Conservation (phyloP, 2,329 filamentous ascomycete genomes). For the Pseudopyricularia javanii region DNA sequence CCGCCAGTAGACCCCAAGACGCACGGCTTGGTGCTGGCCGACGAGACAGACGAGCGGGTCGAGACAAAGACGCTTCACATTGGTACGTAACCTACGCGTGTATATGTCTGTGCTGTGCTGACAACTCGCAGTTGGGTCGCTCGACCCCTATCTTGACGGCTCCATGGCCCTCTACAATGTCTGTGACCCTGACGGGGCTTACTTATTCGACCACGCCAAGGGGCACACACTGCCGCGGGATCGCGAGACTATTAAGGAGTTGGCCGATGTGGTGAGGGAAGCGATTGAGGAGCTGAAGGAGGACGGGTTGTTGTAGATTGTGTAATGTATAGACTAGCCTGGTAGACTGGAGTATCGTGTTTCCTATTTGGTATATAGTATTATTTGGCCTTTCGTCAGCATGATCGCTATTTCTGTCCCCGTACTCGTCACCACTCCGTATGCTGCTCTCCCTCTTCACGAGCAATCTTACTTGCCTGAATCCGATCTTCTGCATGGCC, state of each 20-base stretch:
- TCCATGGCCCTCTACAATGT: slow-evolving; percentile 49
- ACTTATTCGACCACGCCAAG: slow-evolving; percentile 53
- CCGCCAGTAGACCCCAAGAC: slow-evolving; percentile 32
- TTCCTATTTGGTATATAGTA: neutral
- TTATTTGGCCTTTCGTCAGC: too few relatives aligned
- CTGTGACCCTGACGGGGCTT: slow-evolving; percentile 45
- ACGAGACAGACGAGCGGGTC: slow-evolving; percentile 34
- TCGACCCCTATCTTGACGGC: slow-evolving; percentile 49
- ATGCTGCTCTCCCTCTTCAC: too few relatives aligned
- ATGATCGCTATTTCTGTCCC: too few relatives aligned
- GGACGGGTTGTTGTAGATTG: slow-evolving; percentile 5
- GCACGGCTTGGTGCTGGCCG: slow-evolving; percentile 31
- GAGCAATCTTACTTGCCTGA: too few relatives aligned
- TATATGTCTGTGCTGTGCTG: neutral
- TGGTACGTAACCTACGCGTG: slow-evolving; percentile 20
- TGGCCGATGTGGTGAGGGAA: slow-evolving; percentile 28
- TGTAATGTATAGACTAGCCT: neutral
- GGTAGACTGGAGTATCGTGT: neutral
- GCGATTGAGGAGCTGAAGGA: slow-evolving; percentile 10
- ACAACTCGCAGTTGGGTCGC: slow-evolving; percentile 28
- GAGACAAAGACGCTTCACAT: slow-evolving; percentile 40
- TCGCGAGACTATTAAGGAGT: slow-evolving; percentile 31
- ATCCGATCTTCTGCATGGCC: too few relatives aligned
- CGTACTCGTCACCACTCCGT: too few relatives aligned
- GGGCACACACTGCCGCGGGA: slow-evolving; percentile 50